Evolutionary conservation across 2,329 filamentous ascomycete species (phyloP), one percentile per base, ranked within the genome.

Genomic region (Escovopsis sp.): DNA sequence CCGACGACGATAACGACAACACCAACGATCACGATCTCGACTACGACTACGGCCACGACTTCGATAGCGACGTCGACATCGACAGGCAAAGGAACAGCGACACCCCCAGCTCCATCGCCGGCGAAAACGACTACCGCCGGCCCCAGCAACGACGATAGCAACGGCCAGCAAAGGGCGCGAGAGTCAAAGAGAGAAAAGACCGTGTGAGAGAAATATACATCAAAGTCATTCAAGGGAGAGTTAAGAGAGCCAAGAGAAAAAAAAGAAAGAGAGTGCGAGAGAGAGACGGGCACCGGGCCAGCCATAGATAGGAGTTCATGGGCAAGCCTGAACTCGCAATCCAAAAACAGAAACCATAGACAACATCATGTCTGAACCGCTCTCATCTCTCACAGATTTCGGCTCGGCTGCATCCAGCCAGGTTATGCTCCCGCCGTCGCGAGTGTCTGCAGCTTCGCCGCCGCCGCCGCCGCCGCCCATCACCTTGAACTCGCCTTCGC

Each of bases 351-450:
- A 25, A 25, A 25, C 9, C 27, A 14, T n/a, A n/a, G n/a, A n/a
- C n/a, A n/a, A n/a, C n/a, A n/a, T n/a, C n/a, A 53, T 53, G 50
- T 44, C 43, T 38, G 43, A 45, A 41, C 37, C 43, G 37, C 43
- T 38, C 40, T 39, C 44, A 36, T 46, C 42, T 41, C 43, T 42
- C 40, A 44, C 47, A 34, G 40, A 42, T 35, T 27, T 32, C 10
- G 35, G 34, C 38, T 18, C 26, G 26, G 31, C 39, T 34, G 35
- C 38, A 32, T n/a, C 25, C 14, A 21, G 28, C 33, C 34, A 25
- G 21, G 23, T 28, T 17, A 27, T 27, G 28, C 31, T 30, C 29
- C 31, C 21, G 18, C 28, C 29, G 15, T 33, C 31, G 28, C 31
- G 19, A 12, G 30, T 21, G 25, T 31, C 31, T 12, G 29, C 15